phyloP scores from a whole-genome alignment of 2,329 filamentous ascomycete species.

The Furcasterigmium sp. region DNA sequence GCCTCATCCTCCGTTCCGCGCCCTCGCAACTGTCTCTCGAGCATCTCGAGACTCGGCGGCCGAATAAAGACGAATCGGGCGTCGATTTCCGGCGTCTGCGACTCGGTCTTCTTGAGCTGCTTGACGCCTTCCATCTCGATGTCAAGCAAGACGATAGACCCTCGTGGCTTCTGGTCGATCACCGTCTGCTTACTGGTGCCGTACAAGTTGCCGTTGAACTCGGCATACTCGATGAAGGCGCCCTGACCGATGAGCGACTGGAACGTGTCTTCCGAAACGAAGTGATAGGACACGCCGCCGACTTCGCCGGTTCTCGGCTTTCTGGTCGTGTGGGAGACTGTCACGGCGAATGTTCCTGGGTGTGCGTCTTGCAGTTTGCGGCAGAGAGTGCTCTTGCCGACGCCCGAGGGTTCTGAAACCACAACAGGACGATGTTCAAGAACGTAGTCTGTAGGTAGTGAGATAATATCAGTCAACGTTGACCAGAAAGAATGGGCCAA shows the following conservation, averaged over 20 bases:
- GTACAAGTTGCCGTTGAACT: slow-evolving; percentile 82
- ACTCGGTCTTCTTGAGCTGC: slow-evolving; percentile 69
- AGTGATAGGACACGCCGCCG: slow-evolving; percentile 78
- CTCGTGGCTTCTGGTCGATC: slow-evolving; percentile 64
- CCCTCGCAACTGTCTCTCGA: slow-evolving; percentile 70
- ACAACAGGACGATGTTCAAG: slow-evolving; percentile 9
- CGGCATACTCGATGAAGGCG: slow-evolving; percentile 73
- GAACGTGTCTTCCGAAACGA: slow-evolving; percentile 64
- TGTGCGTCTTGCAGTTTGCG: slow-evolving; percentile 40
- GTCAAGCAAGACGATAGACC: slow-evolving; percentile 78
- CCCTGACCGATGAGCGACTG: slow-evolving; percentile 57
- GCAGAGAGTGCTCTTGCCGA: slow-evolving; percentile 1
- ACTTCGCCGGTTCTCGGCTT: slow-evolving; percentile 68
- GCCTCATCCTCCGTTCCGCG: slow-evolving; percentile 74
- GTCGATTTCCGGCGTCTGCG: slow-evolving; percentile 43
- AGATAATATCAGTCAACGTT: slow-evolving; percentile 9
- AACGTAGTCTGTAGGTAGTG: slow-evolving; percentile 19
- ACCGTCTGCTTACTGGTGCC: slow-evolving; percentile 79
- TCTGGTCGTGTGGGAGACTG: slow-evolving; percentile 74
- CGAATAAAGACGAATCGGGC: slow-evolving; percentile 82
- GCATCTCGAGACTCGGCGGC: slow-evolving; percentile 67
- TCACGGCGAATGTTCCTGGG: slow-evolving; percentile 49
- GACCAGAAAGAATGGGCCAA: not conserved
- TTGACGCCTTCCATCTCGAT: slow-evolving; percentile 99
- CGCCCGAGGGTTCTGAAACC: slow-evolving; percentile 1